These are phyloP conservation scores for Phialophora macrospora DNA, from an alignment of 2,329 filamentous ascomycete genomes.

Conservation along the genomic window DNA sequence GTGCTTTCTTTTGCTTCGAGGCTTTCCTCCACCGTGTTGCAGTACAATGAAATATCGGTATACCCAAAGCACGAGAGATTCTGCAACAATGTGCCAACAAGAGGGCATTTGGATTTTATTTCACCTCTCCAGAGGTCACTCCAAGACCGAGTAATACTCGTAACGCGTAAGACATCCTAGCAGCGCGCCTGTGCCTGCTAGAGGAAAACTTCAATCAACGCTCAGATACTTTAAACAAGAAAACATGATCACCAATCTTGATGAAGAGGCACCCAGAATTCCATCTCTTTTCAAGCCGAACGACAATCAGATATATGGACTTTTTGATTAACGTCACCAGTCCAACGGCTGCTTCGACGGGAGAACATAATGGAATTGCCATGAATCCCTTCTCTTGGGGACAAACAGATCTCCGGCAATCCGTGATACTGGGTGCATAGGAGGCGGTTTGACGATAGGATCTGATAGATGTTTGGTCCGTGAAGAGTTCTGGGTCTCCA, in stretches of 20 bases:
- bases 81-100: background rate
- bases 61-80: background rate
- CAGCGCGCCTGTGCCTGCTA: background rate
- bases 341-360: slow-evolving; percentile 17
- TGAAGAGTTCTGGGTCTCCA: slow-evolving; percentile 7
- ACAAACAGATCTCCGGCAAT: slow-evolving; percentile 22
- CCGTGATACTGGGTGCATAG: slow-evolving; percentile 13
- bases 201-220: background rate
- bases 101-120: background rate
- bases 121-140: background rate
- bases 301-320: background rate
- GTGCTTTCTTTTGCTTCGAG: background rate
- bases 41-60: background rate
- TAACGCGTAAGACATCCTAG: background rate
- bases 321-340: background rate
- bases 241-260: background rate
- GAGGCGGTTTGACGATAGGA: slow-evolving; percentile 25
- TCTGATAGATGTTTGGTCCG: slow-evolving; percentile 28
- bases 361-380: slow-evolving; percentile 36
- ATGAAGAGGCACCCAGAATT: background rate
- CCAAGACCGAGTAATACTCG: background rate
- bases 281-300: background rate
- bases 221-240: background rate
- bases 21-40: background rate
- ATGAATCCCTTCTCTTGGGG: slow-evolving; percentile 31